Percentiles rank a stretch among this genome's conserved stretches.
Conservation (phyloP, 192 early-diverging fungal genomes). For the Cladochytrium replicatum region DNA sequence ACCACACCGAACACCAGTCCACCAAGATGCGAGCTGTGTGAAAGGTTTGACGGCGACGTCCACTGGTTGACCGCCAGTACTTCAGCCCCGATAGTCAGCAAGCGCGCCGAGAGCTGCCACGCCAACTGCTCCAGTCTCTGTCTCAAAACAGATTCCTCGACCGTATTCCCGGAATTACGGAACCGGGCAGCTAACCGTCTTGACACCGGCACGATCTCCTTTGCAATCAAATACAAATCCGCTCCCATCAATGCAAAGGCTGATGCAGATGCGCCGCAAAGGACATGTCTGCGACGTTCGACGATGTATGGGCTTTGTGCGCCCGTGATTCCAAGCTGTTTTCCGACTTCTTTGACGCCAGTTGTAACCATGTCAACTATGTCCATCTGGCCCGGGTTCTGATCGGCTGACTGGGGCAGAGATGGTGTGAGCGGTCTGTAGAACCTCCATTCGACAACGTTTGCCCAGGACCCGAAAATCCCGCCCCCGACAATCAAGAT, state of each 20-base stretch:
- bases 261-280: constrained; percentile 11
- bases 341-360: too few relatives aligned
- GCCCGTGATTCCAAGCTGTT: too few relatives aligned
- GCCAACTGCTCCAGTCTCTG: neutral
- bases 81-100: neutral
- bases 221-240: constrained; percentile 1
- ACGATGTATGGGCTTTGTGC: too few relatives aligned
- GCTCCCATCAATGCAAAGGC: constrained; percentile 20
- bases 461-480: constrained; percentile 7
- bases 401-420: too few relatives aligned
- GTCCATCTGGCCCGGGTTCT: too few relatives aligned
- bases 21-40: neutral
- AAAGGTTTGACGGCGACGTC: neutral
- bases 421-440: too few relatives aligned
- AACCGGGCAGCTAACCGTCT: too few relatives aligned
- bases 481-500: constrained; percentile 16
- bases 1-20: neutral
- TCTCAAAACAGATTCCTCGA: neutral
- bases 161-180: too few relatives aligned
- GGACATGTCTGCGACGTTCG: neutral
- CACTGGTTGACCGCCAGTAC: neutral
- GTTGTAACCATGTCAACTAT: too few relatives aligned
- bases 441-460: constrained; percentile 2
- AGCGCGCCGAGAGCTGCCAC: neutral
- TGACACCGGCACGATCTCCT: neutral